These are phyloP conservation scores for Entomortierella beljakovae DNA, from an alignment of 192 early-diverging fungal genomes.

Conservation along the genomic window DNA sequence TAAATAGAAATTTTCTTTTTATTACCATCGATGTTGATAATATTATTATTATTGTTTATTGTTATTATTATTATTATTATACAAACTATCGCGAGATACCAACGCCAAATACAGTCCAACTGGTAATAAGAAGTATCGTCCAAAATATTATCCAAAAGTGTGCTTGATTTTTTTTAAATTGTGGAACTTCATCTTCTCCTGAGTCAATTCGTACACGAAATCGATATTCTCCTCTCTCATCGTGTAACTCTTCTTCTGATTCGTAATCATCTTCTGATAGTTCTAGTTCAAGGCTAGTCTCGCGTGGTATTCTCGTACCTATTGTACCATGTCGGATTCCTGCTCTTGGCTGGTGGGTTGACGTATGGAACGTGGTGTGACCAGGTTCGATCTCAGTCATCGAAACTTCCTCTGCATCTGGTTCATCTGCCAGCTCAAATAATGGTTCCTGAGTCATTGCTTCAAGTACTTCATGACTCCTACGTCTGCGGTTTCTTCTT, in stretches of 20 bases:
- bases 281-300: neutral
- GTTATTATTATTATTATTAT: neutral
- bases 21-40: too few relatives aligned
- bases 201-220: constrained; percentile 50
- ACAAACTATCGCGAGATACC: constrained; percentile 20
- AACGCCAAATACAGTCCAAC: constrained; percentile 44
- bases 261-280: neutral
- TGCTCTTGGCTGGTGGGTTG: neutral
- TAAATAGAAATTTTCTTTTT: too few relatives aligned
- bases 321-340: too few relatives aligned
- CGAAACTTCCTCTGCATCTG: constrained; percentile 39
- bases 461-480: constrained; percentile 48
- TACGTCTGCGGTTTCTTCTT: constrained; percentile 12
- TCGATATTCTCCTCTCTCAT: constrained; percentile 38
- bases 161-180: constrained; percentile 26
- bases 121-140: constrained; percentile 26
- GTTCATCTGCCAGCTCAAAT: constrained; percentile 44
- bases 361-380: neutral
- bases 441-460: constrained; percentile 43
- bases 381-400: constrained; percentile 29
- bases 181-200: constrained; percentile 47
- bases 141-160: constrained; percentile 51
- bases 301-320: too few relatives aligned
- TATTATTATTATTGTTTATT: neutral
- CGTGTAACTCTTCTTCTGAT: constrained; percentile 13